Base-by-base conservation (phyloP, 768 basidiomycete species). In the Pleurotus salmoneostramineus region DNA sequence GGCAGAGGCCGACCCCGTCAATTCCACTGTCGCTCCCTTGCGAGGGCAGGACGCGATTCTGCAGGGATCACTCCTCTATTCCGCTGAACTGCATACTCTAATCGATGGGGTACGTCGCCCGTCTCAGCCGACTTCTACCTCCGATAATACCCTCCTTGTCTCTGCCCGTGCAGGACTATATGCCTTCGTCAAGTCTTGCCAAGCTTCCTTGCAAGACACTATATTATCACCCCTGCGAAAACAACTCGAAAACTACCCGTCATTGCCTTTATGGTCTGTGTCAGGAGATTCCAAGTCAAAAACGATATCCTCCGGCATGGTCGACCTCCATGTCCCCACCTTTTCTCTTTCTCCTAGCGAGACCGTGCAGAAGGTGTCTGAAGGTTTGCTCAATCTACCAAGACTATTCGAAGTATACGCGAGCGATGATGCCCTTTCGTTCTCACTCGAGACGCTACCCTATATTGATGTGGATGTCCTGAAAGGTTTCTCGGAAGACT, bases 331-430 rank as follows among this genome's bases (percentile, higher is more conserved):
- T 35, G 83, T 98, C 5, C 97, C 97, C 2, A 91, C 84, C 5
- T 99, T 99, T 74, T 97, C 95, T 1, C 78, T 98, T 10, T 92
- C 91, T 7, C 95, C 95, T 1, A 96, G 88, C 56, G 91, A 93
- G 56, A 85, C 83, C 3, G 87, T 97, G 60, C 91, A 95, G 59
- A 85, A 87, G 58, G 87, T 98, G 34, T 91, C 92, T 2, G 97
- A 98, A 66, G 94, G 95, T n/a, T 74, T 99, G 35, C 78, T 98
- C 34, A 97, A 96, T 72, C 83, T 99, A 2, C 93, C 96, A 2
- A 75, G 95, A 57, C 75, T 98, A 12, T 97, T 98, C 66, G 95
- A 98, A 70, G 89, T 95, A 14, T 96, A 97, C 66, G 92, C 90
- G 5, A 88, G 89, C 58, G 95, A 98, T 68, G 93, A 95, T 60